Conservation (phyloP, 495 filamentous ascomycete genomes). For the Penicillium atrosanguineum region DNA sequence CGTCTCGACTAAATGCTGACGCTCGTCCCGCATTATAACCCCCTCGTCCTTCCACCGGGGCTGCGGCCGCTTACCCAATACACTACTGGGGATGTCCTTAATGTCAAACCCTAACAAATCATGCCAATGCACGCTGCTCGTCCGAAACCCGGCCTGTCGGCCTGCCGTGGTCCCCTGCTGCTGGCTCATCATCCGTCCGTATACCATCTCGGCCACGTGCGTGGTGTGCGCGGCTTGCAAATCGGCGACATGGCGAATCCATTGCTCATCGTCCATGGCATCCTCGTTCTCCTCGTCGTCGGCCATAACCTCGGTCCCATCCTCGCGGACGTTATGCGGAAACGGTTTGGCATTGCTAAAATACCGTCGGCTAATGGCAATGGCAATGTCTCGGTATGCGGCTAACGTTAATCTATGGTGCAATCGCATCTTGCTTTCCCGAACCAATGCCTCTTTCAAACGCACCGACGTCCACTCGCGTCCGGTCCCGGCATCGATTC, state of each 20-base stretch:
- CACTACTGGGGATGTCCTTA: background rate
- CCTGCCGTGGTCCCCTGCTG: background rate
- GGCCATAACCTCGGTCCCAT: background rate
- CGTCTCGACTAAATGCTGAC: background rate
- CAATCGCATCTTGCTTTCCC: conserved; percentile 3
- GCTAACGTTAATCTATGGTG: background rate
- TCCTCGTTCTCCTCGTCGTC: conserved; percentile 2
- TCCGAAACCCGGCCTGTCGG: background rate
- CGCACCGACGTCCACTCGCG: conserved; percentile 2
- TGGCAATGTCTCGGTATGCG: conserved; percentile 7
- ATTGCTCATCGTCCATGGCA: background rate
- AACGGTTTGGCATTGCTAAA: conserved; percentile 2
- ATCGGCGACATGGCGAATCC: background rate
- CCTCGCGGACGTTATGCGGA: conserved; percentile 1
- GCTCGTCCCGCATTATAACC: background rate
- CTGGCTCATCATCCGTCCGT: conserved; percentile 1
- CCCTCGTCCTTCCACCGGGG: conserved; percentile 1
- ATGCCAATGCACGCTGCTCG: background rate
- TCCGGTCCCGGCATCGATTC: background rate
- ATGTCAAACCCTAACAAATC: conserved; percentile 1
- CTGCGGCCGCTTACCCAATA: conserved; percentile 1
- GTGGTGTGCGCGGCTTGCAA: background rate
- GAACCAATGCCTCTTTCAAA: conserved; percentile 1
- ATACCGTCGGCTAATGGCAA: conserved; percentile 9
- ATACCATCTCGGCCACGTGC: background rate